These are phyloP conservation scores for Camelina neglecta DNA, from an alignment of 345 rosid genomes.

Conservation along the genomic window DNA sequence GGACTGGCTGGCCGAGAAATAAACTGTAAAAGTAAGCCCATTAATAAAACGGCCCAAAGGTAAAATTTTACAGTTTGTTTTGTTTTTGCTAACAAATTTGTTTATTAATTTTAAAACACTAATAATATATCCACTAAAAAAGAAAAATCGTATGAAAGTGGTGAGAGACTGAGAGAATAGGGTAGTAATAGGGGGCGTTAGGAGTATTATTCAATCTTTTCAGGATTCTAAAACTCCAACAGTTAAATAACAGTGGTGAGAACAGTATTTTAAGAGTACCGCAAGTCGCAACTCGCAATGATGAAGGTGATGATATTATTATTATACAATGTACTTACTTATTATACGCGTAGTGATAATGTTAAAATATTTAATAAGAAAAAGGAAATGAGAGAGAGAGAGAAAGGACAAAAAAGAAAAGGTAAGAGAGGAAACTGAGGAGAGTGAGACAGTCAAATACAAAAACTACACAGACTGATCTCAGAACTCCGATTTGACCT, in stretches of 20 bases:
- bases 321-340: conserved; percentile 2
- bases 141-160: too few species aligned
- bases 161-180: neutral
- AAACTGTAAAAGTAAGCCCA: neutral
- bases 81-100: neutral
- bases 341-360: neutral
- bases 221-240: conserved; percentile 44
- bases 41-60: neutral
- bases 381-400: conserved; percentile 1
- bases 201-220: conserved; percentile 36
- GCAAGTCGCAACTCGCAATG: conserved; percentile 35
- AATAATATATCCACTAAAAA: too few species aligned
- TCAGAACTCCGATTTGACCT: conserved; percentile 41
- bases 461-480: conserved; percentile 34
- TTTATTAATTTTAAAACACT: neutral
- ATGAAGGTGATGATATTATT: conserved; percentile 34
- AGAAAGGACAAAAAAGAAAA: conserved; percentile 35
- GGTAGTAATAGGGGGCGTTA: conserved; percentile 12
- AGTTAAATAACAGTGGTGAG: conserved; percentile 46
- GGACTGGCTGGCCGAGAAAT: neutral
- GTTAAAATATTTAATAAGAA: neutral
- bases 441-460: conserved; percentile 37
- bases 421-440: conserved; percentile 30
- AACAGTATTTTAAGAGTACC: conserved; percentile 25
- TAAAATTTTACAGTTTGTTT: neutral